These are phyloP conservation scores for Boletellus ananas DNA, from an alignment of 768 basidiomycete genomes.

Conservation along the genomic window DNA sequence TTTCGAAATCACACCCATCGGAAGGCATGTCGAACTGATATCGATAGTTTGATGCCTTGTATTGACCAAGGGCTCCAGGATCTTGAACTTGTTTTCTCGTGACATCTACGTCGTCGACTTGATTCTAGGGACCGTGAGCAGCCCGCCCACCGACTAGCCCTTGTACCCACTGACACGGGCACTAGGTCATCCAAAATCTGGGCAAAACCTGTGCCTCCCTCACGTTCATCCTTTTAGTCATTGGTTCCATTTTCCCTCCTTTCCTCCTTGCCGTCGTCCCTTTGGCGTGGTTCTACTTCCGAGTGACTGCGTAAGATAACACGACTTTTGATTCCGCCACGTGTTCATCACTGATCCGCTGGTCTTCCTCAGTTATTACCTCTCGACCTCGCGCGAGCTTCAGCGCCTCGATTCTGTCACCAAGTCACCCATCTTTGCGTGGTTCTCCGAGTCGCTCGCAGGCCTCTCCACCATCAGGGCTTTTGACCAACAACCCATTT, in stretches of 20 bases:
- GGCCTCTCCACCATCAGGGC: conserved; percentile 84
- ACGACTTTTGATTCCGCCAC: too few species aligned
- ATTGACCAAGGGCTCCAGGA: conserved; percentile 37
- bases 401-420: conserved; percentile 88
- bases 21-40: conserved; percentile 49
- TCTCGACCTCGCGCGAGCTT: conserved; percentile 80
- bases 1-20: conserved; percentile 86
- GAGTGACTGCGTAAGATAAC: conserved; percentile 67
- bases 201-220: conserved; percentile 60
- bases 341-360: background rate
- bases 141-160: background rate
- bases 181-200: conserved; percentile 60
- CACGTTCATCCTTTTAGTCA: conserved; percentile 63
- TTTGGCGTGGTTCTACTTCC: conserved; percentile 72
- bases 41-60: background rate
- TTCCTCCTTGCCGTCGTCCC: conserved; percentile 79
- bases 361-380: conserved; percentile 61
- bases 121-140: background rate
- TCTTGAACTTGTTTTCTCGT: conserved; percentile 39
- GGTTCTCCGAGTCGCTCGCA: conserved; percentile 74
- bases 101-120: background rate
- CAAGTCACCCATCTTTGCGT: conserved; percentile 87
- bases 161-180: too few species aligned
- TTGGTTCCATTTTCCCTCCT: conserved; percentile 76
- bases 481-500: conserved; percentile 66